Conservation (phyloP, 768 basidiomycete species). For the Amanita thiersii region DNA sequence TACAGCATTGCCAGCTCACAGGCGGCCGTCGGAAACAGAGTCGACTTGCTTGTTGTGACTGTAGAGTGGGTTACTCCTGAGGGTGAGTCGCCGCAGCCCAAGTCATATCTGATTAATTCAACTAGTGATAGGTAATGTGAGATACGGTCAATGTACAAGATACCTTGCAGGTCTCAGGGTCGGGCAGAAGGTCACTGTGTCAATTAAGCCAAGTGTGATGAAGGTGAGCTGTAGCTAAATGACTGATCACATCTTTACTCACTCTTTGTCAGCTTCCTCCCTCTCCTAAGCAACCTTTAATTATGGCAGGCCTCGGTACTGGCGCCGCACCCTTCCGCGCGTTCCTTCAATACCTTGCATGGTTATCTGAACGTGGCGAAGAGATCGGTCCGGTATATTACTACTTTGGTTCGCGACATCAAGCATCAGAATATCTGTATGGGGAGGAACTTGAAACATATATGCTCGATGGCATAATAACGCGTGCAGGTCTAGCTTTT, state of each 20-base stretch:
- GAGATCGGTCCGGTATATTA: constrained; percentile 91
- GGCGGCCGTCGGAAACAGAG: constrained; percentile 88
- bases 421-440: constrained; percentile 93
- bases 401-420: constrained; percentile 97
- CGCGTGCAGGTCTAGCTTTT: constrained; percentile 91
- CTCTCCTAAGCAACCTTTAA: constrained; percentile 78
- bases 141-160: constrained; percentile 93
- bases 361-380: constrained; percentile 65
- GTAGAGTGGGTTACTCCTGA: constrained; percentile 88
- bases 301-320: constrained; percentile 98
- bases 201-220: constrained; percentile 99
- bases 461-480: constrained; percentile 75
- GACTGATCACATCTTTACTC: neutral
- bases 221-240: constrained; percentile 64
- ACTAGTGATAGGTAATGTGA: constrained; percentile 45
- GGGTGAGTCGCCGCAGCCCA: constrained; percentile 41
- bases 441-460: constrained; percentile 95
- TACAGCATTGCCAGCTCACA: constrained; percentile 98
- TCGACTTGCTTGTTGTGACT: constrained; percentile 92
- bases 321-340: constrained; percentile 99
- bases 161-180: constrained; percentile 80
- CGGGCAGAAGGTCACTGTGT: constrained; percentile 93
- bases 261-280: constrained; percentile 62
- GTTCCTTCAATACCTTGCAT: constrained; percentile 93
- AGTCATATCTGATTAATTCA: constrained; percentile 4